Base-by-base conservation (phyloP, 805 yeast genomes). In the Candida yuanshanica region DNA sequence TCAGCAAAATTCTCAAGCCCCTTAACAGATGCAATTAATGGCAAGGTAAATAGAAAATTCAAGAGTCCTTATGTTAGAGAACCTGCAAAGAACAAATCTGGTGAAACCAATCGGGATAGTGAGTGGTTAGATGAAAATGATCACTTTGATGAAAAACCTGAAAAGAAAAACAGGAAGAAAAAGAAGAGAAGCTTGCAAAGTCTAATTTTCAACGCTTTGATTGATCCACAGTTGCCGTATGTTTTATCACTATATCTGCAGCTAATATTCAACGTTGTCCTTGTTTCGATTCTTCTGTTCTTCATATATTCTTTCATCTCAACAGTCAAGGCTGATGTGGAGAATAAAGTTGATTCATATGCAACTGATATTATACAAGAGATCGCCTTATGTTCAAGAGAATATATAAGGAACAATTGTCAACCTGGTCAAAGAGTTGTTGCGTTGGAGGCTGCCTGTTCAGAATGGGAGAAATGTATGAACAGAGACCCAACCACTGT, bases 391-490 rank as follows among this genome's bases (percentile, higher is more conserved):
- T 91, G 99, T 61, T 67, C 82, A 7, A 66, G 80, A 27, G 81
- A 85, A 42, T 91, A 83, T 55, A 59, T 72, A 12, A 61, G 79
- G 22, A 90, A 91, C 60, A 75, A 81, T 49, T 91, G 99, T 58
- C 69, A 75, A 2, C 75, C 77, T 4, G 79, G 69, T 4, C 50
- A 53, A 35, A 66, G 91, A 12, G 90, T 80, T 0, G 96, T 95
- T 0, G 89, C 87, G 0, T 59, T 88, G 14, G 93, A 83, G 51
- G 60, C 63, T 2, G 65, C 75, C 12, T 91, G 99, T 60, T 66
- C 72, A 26, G 70, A 69, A 26, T 87, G 95, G 93, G 82, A 77
- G 46, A 73, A 72, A 43, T 93, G 99, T 59, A 86, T 87, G 89
- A 77, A 80, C 51, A 65, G 80, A 37, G 91, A 87, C 47, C 90